phyloP scores from a whole-genome alignment of 2,329 filamentous ascomycete genomes.

The Fusarium irregulare region DNA sequence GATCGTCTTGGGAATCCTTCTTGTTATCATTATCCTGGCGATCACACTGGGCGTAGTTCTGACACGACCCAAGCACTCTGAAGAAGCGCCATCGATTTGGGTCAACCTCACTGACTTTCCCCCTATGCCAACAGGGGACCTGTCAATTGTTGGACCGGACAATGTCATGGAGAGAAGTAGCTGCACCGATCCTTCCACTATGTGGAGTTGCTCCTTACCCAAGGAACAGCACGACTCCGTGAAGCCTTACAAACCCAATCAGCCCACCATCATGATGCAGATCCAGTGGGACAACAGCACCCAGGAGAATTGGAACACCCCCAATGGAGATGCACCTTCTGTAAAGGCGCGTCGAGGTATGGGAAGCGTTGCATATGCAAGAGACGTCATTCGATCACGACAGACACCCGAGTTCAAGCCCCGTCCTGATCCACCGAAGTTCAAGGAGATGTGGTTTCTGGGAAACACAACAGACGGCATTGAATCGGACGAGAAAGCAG shows the following conservation, averaged over 20 bases:
- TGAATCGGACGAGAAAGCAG: conserved; percentile 73
- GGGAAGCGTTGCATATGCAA: conserved; percentile 42
- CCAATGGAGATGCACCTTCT: conserved; percentile 52
- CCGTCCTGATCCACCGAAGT: conserved; percentile 67
- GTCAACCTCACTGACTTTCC: conserved; percentile 89
- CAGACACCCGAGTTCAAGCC: conserved; percentile 56
- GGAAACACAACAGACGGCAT: conserved; percentile 87
- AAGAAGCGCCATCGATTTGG: conserved; percentile 67
- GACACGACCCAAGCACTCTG: conserved; percentile 42
- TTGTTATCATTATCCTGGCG: conserved; percentile 67
- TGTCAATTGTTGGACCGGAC: conserved; percentile 80
- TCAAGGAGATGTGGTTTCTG: conserved; percentile 81
- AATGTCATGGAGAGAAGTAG: conserved; percentile 71
- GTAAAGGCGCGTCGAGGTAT: conserved; percentile 43
- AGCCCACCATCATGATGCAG: conserved; percentile 83
- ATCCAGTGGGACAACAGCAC: conserved; percentile 78
- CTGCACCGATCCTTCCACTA: conserved; percentile 76
- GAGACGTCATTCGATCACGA: conserved; percentile 38
- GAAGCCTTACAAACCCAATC: conserved; percentile 70
- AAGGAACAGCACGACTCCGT: conserved; percentile 78
- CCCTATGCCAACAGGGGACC: conserved; percentile 84
- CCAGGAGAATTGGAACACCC: conserved; percentile 61
- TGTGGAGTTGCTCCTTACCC: conserved; percentile 90
- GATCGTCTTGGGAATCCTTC: conserved; percentile 60
- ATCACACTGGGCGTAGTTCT: conserved; percentile 70